Conservation (phyloP, 768 basidiomycete species). For the Russula earlei region DNA sequence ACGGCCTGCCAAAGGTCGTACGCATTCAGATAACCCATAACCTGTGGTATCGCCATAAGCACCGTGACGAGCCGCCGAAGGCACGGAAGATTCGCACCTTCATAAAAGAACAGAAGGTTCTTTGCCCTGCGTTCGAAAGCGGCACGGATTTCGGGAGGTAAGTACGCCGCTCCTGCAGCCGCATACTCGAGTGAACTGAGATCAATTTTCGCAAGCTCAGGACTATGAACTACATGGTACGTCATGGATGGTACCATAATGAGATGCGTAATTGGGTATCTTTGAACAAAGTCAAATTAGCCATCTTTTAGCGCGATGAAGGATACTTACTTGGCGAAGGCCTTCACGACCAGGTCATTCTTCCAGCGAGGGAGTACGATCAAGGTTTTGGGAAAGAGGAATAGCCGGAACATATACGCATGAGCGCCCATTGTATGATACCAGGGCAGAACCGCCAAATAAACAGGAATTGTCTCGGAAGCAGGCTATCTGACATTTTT, state of each 20-base stretch:
- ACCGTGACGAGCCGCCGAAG: neutral
- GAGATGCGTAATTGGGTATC: conserved; percentile 7
- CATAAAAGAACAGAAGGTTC: neutral
- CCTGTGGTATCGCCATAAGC: neutral
- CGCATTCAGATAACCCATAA: conserved; percentile 15
- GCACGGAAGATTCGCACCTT: neutral
- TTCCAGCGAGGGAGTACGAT: conserved; percentile 58
- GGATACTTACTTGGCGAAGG: conserved; percentile 46
- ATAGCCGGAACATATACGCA: conserved; percentile 37
- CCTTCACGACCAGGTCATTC: conserved; percentile 37
- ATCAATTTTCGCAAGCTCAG: neutral
- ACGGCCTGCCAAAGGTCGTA: neutral
- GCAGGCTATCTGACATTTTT: conserved; percentile 26
- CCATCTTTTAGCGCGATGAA: neutral
- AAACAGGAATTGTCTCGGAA: conserved; percentile 35
- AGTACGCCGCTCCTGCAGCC: neutral
- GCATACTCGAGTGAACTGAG: neutral
- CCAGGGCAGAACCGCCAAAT: conserved; percentile 54
- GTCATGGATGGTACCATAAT: conserved; percentile 10
- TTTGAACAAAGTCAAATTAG: neutral
- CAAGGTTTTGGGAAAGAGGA: conserved; percentile 37
- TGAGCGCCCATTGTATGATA: conserved; percentile 63
- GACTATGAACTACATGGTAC: conserved; percentile 8
- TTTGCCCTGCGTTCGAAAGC: conserved; percentile 1
- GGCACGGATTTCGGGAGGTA: conserved; percentile 3